Base-by-base conservation (phyloP, 495 filamentous ascomycete species). In the Tuber borchii region DNA sequence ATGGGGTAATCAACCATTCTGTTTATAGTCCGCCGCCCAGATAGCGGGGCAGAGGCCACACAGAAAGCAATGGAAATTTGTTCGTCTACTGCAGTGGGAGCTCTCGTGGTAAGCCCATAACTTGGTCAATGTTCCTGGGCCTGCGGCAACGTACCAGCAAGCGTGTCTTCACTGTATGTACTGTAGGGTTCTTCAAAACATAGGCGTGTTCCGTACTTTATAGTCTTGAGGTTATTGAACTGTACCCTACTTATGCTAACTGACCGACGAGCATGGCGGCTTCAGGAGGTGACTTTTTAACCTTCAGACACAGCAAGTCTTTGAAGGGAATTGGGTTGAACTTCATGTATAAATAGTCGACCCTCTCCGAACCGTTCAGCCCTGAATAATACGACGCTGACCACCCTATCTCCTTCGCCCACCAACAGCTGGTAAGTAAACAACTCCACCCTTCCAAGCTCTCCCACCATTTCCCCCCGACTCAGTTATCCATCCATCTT, bases 281-380 rank as follows among this genome's bases (percentile, higher is more conserved):
- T 37, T 37, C 34, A 2, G 34, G 34, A 37, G 34, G 34, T 1
- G 34, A 37, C 34, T 37, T 37, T 37, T 37, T 37, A 37, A 37
- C 34, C 34, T 37, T 37, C 34, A 37, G 34, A 37, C 34, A 37
- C 2, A 37, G 56, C 12, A 31, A 65, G n/a, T 65, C 56, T 65
- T 14, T 65, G 26, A 26, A 65, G 26, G 14, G n/a, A 31, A 65
- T 65, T 65, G 3, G n/a, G 12, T 65, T 20, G 46, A n/a, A 69
- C 70, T 51, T 56, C 40, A 43, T 75, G 77, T 79, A 79, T 79
- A 75, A 75, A 79, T 79, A 75, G 76, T 75, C 45, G 76, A 72
- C 72, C 69, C 31, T 43, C 68, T 70, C 76, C 69, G 70, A 65
- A 31, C 31, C 56, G 4, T 19, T 34, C 56, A 71, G 39, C 17